Conservation (phyloP, 2,329 filamentous ascomycete genomes). For the Ophiostoma piceae region DNA sequence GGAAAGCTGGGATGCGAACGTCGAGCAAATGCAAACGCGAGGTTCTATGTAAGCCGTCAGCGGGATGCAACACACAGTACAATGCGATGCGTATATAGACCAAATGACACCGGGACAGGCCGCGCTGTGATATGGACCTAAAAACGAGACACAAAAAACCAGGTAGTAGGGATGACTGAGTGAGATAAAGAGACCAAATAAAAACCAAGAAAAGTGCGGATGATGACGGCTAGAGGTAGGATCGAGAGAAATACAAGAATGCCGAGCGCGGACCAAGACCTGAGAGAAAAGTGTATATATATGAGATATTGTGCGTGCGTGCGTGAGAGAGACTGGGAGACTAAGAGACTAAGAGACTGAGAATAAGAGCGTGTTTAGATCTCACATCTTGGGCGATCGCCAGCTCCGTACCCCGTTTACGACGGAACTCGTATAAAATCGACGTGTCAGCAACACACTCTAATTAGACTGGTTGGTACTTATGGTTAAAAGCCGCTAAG, state of each 20-base stretch:
- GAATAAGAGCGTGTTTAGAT: conserved; percentile 14
- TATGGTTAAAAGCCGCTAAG: background rate
- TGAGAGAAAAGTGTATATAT: conserved; percentile 1
- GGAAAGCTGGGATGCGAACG: background rate
- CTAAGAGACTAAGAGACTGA: background rate
- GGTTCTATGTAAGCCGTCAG: background rate
- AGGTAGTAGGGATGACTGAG: background rate
- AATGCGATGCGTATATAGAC: background rate
- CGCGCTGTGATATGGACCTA: background rate
- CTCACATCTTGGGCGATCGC: background rate
- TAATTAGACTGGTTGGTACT: background rate
- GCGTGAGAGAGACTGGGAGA: background rate
- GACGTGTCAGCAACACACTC: background rate
- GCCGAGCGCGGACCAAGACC: conserved; percentile 1
- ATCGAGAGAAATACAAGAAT: background rate
- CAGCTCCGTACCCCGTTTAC: conserved; percentile 10
- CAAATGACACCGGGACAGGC: background rate
- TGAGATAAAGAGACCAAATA: background rate
- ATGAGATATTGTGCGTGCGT: background rate
- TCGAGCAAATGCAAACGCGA: background rate
- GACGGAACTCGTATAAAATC: conserved; percentile 11
- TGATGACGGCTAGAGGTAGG: background rate
- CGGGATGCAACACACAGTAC: background rate
- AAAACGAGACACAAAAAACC: background rate
- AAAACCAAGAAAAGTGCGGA: background rate